phyloP scores from a whole-genome alignment of 163 green algal genomes.

The Volvox carteri region DNA sequence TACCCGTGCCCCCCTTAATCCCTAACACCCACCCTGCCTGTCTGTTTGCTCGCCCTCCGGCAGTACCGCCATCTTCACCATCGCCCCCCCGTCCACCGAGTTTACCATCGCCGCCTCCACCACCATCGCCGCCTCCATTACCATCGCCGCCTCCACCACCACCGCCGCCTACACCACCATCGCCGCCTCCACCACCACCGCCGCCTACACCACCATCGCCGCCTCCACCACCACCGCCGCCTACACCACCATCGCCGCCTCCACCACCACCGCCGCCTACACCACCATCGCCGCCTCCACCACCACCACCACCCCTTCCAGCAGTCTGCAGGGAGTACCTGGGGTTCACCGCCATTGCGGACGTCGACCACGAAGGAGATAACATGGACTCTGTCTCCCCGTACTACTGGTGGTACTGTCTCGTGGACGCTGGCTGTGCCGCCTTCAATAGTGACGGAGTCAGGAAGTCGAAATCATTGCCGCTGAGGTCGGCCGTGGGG shows the following conservation, averaged over 20 bases:
- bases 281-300: too few relatives aligned
- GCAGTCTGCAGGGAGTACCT: neutral
- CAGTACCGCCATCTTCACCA: neutral
- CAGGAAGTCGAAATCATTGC: neutral
- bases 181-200: too few relatives aligned
- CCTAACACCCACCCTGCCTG: neutral
- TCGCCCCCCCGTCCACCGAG: neutral
- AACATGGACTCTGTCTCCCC: neutral
- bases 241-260: neutral
- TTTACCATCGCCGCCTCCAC: neutral
- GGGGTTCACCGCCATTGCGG: neutral
- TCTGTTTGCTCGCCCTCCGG: neutral
- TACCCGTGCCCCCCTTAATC: neutral
- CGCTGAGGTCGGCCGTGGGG: neutral
- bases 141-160: too few relatives aligned
- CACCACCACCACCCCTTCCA: too few relatives aligned
- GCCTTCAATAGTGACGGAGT: neutral
- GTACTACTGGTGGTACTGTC: neutral
- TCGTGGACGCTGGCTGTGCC: neutral
- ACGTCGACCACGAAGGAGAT: neutral
- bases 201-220: too few relatives aligned
- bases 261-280: too few relatives aligned
- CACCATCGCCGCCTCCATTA: too few relatives aligned
- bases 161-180: too few relatives aligned
- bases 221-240: too few relatives aligned